Evolutionary conservation across 2,329 filamentous ascomycete genomes (phyloP).

Genomic region (Hypoxylon sp.): DNA sequence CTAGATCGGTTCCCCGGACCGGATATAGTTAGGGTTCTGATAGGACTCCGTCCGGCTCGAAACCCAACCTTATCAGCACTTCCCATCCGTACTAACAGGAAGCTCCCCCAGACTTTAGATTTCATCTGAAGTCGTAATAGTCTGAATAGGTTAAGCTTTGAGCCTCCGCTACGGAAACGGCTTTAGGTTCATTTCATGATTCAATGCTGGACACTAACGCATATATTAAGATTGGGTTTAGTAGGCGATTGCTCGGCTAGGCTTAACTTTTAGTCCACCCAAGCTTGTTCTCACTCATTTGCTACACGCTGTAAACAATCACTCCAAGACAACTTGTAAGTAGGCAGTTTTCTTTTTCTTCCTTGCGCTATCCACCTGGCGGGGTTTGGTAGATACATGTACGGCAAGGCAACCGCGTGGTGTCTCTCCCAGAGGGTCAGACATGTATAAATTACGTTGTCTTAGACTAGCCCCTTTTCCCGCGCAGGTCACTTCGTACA

Average conservation of each 20-base stretch:
- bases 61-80: constrained; percentile 21
- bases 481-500: constrained; percentile 39
- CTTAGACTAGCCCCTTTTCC: constrained; percentile 20
- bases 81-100: background rate
- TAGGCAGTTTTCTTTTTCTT: background rate
- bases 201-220: constrained; percentile 15
- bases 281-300: background rate
- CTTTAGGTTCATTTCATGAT: constrained; percentile 24
- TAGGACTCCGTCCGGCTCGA: constrained; percentile 31
- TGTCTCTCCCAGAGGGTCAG: constrained; percentile 17
- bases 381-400: background rate
- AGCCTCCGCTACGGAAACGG: background rate
- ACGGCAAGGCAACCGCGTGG: constrained; percentile 18
- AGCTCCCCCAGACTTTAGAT: background rate
- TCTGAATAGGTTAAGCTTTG: constrained; percentile 5
- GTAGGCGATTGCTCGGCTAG: constrained; percentile 9
- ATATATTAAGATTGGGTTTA: constrained; percentile 33
- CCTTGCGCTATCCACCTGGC: background rate
- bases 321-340: background rate
- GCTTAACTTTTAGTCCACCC: background rate
- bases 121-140: constrained; percentile 21
- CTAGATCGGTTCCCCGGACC: constrained; percentile 5
- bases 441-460: constrained; percentile 19
- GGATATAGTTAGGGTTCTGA: constrained; percentile 25
- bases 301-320: background rate